Evolutionary conservation across 129 eudicot genomes (phyloP).

Genomic region (Flaveria ramosissima): DNA sequence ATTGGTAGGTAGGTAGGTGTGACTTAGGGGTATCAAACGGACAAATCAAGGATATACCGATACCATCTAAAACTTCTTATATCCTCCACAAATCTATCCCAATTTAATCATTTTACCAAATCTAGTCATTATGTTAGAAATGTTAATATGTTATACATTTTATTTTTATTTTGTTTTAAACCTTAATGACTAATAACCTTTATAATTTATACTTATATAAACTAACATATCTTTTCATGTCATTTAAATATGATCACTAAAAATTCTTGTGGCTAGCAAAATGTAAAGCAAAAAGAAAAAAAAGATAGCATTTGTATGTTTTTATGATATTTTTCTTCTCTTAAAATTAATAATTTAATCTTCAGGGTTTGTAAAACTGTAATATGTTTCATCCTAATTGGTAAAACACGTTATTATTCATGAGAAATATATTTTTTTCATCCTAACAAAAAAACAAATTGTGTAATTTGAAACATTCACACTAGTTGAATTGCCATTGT

Average conservation of each 20-base stretch:
- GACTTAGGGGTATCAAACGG: background rate
- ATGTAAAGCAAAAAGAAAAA: background rate
- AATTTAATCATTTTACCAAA: background rate
- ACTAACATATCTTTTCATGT: background rate
- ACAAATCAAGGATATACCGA: background rate
- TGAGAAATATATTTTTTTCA: no score
- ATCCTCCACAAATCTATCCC: slow-evolving; percentile 12
- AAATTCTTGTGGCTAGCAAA: background rate
- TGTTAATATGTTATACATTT: background rate
- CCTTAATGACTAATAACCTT: background rate
- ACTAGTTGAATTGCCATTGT: no score
- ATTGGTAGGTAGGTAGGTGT: slow-evolving; percentile 18
- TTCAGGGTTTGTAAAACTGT: background rate
- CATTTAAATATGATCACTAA: background rate
- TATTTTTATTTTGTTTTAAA: background rate
- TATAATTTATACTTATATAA: background rate
- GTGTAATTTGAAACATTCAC: background rate
- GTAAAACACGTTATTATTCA: background rate
- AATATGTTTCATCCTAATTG: background rate
- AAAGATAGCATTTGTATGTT: background rate
- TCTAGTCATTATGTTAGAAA: background rate
- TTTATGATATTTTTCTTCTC: background rate
- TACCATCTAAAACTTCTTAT: background rate
- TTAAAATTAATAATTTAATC: background rate
- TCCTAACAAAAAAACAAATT: background rate